A percentile compares a stretch with the other conserved stretches of the same genome.
Evolutionary conservation across 306 rosid species (phyloP).

Genomic region (Benincasa hispida): DNA sequence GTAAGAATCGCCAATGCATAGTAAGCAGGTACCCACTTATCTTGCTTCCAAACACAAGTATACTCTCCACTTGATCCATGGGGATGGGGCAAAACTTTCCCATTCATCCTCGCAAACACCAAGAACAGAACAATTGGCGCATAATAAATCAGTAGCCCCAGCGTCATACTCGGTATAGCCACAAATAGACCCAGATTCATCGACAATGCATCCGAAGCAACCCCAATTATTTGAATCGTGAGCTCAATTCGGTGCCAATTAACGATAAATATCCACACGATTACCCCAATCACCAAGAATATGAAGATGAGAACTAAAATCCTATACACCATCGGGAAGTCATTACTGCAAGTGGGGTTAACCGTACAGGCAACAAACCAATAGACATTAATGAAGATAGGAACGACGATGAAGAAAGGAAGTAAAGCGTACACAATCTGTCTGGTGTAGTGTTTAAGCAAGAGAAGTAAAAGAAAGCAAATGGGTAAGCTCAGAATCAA

Average conservation of each 20-base stretch:
- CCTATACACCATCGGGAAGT: slow-evolving; percentile 54
- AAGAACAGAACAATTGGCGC: slow-evolving; percentile 70
- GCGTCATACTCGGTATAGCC: slow-evolving; percentile 46
- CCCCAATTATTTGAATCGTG: slow-evolving; percentile 61
- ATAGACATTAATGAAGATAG: slow-evolving; percentile 63
- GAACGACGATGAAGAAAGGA: slow-evolving; percentile 56
- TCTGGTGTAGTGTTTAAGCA: slow-evolving; percentile 66
- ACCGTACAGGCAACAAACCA: slow-evolving; percentile 89
- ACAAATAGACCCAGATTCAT: slow-evolving; percentile 51
- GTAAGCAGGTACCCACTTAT: slow-evolving; percentile 84
- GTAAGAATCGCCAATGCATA: slow-evolving; percentile 76
- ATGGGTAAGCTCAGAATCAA: slow-evolving; percentile 51
- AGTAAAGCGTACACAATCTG: slow-evolving; percentile 59
- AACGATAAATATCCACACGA: slow-evolving; percentile 64
- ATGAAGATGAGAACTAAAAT: slow-evolving; percentile 48
- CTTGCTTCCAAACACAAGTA: slow-evolving; percentile 75
- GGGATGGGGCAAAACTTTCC: slow-evolving; percentile 29
- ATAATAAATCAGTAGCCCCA: slow-evolving; percentile 43
- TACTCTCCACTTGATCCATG: slow-evolving; percentile 26
- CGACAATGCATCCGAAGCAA: slow-evolving; percentile 62
- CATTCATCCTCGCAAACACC: slow-evolving; percentile 65
- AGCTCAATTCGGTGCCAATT: slow-evolving; percentile 88
- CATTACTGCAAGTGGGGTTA: slow-evolving; percentile 37
- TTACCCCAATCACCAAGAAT: slow-evolving; percentile 43
- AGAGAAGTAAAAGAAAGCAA: slow-evolving; percentile 41